phyloP scores from a whole-genome alignment of 345 rosid genomes.

The Lepidium africanum region DNA sequence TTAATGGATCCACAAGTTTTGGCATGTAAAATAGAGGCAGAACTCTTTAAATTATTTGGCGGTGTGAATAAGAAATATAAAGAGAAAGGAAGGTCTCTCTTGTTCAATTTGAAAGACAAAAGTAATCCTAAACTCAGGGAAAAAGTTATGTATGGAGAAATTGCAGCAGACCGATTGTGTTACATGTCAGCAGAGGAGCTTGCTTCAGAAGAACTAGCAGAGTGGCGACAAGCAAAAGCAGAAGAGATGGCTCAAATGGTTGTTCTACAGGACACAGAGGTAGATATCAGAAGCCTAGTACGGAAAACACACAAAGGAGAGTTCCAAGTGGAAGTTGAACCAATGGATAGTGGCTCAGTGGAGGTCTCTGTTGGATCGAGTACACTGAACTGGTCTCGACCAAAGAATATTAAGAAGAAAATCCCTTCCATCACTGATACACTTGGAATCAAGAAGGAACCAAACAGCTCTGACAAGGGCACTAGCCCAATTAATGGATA shows the following conservation, averaged over 20 bases:
- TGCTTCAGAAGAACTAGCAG: conserved; percentile 89
- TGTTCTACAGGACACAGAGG: conserved; percentile 68
- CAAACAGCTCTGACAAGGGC: conserved; percentile 25
- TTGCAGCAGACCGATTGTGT: conserved; percentile 60
- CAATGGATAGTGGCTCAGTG: conserved; percentile 40
- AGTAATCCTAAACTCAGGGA: conserved; percentile 83
- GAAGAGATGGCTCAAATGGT: conserved; percentile 94
- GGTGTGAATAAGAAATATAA: conserved; percentile 91
- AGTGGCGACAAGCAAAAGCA: conserved; percentile 95
- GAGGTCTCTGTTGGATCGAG: conserved; percentile 54
- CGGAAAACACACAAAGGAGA: conserved; percentile 97
- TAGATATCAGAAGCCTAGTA: conserved; percentile 67
- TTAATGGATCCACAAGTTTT: conserved; percentile 39
- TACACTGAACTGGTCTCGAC: conserved; percentile 24
- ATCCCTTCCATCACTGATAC: neutral
- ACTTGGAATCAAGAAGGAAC: neutral
- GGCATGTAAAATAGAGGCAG: conserved; percentile 64
- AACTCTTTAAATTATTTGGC: conserved; percentile 67
- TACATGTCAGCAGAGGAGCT: conserved; percentile 92
- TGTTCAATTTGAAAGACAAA: conserved; percentile 85
- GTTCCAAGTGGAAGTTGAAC: conserved; percentile 76
- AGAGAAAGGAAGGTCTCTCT: conserved; percentile 82
- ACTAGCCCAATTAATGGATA: conserved; percentile 49
- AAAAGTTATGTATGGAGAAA: conserved; percentile 67
- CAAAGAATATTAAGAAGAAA: conserved; percentile 29